A percentile compares a stretch with the other conserved stretches of the same genome.
phyloP scores from a whole-genome alignment of 208 protist species.

The Naegleria lovaniensis region DNA sequence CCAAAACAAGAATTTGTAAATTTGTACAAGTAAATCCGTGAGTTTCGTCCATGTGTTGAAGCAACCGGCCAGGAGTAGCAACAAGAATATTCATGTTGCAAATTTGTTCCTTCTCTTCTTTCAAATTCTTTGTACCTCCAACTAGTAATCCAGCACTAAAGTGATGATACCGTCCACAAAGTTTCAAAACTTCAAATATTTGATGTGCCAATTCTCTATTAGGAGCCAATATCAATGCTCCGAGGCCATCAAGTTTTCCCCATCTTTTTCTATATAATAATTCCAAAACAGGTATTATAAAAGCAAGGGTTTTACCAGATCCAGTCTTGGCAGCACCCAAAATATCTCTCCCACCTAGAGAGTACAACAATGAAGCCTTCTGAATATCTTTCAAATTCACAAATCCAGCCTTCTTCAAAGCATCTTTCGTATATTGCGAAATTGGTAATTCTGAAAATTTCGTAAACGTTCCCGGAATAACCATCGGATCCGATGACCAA shows the following conservation, averaged over 20 bases:
- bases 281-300: conserved; percentile 94
- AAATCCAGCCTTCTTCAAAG: neutral
- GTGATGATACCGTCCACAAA: conserved; percentile 80
- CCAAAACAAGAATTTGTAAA: conserved; percentile 92
- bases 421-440: conserved; percentile 20
- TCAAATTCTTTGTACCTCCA: conserved; percentile 88
- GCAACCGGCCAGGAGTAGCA: conserved; percentile 93
- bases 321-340: conserved; percentile 97
- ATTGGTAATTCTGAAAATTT: conserved; percentile 16
- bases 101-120: conserved; percentile 82
- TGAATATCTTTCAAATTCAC: conserved; percentile 19
- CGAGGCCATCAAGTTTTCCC: conserved; percentile 80
- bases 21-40: conserved; percentile 75
- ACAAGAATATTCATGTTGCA: conserved; percentile 93
- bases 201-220: conserved; percentile 96
- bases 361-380: neutral
- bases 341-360: conserved; percentile 61
- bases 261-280: conserved; percentile 75
- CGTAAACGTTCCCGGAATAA: neutral
- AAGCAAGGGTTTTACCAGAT: conserved; percentile 96
- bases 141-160: conserved; percentile 92
- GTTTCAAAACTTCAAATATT: conserved; percentile 96
- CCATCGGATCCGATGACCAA: neutral
- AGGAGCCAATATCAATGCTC: conserved; percentile 93
- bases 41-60: conserved; percentile 97